Conservation (phyloP, 208 protist species). For the Leishmania aethiopica region DNA sequence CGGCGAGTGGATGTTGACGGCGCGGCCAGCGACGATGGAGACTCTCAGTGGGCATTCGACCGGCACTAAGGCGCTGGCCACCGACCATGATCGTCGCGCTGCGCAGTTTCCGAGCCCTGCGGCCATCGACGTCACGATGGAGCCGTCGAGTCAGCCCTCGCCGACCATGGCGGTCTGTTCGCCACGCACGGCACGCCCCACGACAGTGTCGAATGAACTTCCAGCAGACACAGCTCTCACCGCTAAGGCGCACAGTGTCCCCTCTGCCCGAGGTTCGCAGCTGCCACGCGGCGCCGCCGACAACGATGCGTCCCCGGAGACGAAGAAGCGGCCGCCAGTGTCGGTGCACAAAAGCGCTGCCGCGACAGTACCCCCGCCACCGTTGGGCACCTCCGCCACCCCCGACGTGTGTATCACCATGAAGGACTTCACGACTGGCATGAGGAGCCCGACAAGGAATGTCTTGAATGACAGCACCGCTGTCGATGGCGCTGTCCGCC, state of each 20-base stretch:
- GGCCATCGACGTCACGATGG: background rate
- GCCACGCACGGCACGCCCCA: background rate
- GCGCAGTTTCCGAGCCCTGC: background rate
- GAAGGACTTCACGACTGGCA: background rate
- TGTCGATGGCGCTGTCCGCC: background rate
- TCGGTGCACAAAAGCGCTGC: background rate
- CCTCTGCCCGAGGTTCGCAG: background rate
- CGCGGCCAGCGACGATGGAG: background rate
- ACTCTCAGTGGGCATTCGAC: background rate
- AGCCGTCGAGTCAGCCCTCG: background rate
- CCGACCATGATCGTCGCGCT: background rate
- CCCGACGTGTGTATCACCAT: background rate
- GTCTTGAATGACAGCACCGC: background rate
- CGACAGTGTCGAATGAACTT: background rate
- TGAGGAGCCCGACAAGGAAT: background rate
- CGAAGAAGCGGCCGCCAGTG: background rate
- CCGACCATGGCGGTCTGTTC: background rate
- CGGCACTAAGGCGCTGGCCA: background rate
- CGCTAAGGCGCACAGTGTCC: background rate
- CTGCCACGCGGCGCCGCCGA: background rate
- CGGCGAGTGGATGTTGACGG: background rate
- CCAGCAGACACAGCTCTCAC: background rate
- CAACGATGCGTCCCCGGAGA: background rate
- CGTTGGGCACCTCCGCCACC: background rate
- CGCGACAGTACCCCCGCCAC: background rate